These are phyloP conservation scores for Tolypocladium guangdongense DNA, from an alignment of 2,329 filamentous ascomycete genomes.

Conservation along the genomic window DNA sequence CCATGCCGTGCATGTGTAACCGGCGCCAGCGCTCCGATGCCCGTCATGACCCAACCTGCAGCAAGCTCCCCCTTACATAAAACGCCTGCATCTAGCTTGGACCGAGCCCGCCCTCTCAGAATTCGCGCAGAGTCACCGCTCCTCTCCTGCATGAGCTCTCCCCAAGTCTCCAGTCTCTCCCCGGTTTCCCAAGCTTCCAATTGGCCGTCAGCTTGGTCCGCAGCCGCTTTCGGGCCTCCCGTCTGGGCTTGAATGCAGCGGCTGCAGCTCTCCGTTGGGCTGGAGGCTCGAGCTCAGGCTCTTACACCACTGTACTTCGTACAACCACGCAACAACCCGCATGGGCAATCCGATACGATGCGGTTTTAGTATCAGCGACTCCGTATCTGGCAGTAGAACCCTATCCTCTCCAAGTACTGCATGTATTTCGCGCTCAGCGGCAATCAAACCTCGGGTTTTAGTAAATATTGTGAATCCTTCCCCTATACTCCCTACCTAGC, in stretches of 20 bases:
- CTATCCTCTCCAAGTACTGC: no score
- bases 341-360: neutral
- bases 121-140: constrained; percentile 1
- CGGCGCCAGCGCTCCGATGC: neutral
- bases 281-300: neutral
- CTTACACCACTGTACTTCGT: no score
- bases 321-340: neutral
- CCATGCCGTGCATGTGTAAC: neutral
- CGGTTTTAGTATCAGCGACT: neutral
- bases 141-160: neutral
- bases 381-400: neutral
- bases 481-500: neutral
- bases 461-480: neutral
- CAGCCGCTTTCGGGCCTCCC: no score
- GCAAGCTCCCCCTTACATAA: neutral
- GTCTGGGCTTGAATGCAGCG: neutral
- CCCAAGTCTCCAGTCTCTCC: neutral
- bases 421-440: no score
- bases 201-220: neutral
- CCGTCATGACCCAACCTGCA: neutral
- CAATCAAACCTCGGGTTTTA: neutral
- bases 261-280: neutral
- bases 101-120: neutral
- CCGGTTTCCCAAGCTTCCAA: neutral
- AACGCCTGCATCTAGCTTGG: neutral